phyloP scores from a whole-genome alignment of 495 filamentous ascomycete species.

The Penicillium fimorum region DNA sequence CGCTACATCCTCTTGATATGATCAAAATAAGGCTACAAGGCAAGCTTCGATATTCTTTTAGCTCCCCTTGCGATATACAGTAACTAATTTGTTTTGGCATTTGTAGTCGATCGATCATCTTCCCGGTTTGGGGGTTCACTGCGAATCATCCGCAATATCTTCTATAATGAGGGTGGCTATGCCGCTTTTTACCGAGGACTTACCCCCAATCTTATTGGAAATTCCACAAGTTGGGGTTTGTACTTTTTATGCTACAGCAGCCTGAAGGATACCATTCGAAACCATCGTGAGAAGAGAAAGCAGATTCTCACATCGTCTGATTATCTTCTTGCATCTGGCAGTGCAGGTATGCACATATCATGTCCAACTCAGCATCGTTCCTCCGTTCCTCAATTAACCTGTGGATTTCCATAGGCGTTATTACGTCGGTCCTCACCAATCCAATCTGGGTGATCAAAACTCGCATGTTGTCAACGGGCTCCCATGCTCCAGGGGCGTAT shows the following conservation, averaged over 20 bases:
- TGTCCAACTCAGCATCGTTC: background rate
- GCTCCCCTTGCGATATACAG: background rate
- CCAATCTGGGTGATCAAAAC: slow-evolving; percentile 99
- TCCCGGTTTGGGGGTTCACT: slow-evolving; percentile 52
- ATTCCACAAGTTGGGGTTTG: slow-evolving; percentile 83
- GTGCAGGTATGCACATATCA: slow-evolving; percentile 54
- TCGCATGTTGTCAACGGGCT: slow-evolving; percentile 86
- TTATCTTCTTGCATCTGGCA: slow-evolving; percentile 78
- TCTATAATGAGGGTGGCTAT: slow-evolving; percentile 55
- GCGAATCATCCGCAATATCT: slow-evolving; percentile 54
- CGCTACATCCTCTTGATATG: slow-evolving; percentile 75
- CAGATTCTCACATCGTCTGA: slow-evolving; percentile 62
- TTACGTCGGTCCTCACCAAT: slow-evolving; percentile 83
- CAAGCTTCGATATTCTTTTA: slow-evolving; percentile 29
- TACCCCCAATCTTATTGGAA: slow-evolving; percentile 86
- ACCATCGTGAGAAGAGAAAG: slow-evolving; percentile 13
- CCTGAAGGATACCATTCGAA: slow-evolving; percentile 49
- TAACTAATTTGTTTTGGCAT: background rate
- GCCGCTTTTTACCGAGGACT: slow-evolving; percentile 83
- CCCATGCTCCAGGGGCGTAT: slow-evolving; percentile 73
- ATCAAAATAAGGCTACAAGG: slow-evolving; percentile 95
- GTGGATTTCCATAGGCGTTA: slow-evolving; percentile 41
- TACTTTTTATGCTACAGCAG: slow-evolving; percentile 79
- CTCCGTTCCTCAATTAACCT: background rate
- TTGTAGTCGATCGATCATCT: slow-evolving; percentile 43